A percentile compares a stretch with the other conserved stretches of the same genome.
Conservation (phyloP, 495 filamentous ascomycete species). For the Daldinia vernicosa region DNA sequence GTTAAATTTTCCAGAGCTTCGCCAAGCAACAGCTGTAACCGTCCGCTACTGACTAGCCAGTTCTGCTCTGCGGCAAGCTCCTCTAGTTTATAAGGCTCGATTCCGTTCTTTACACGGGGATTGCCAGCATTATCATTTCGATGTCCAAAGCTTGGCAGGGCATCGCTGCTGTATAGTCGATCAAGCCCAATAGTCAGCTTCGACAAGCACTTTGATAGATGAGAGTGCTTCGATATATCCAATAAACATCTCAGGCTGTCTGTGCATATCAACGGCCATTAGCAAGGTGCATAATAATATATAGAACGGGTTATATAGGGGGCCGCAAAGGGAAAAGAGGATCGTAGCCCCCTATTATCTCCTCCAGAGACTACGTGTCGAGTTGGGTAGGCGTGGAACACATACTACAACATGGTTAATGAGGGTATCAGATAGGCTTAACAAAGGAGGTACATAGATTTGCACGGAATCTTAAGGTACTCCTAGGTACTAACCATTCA, state of each 20-base stretch:
- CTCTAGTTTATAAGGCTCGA: constrained; percentile 34
- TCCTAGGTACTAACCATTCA: constrained; percentile 36
- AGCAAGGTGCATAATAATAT: background rate
- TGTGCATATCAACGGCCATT: background rate
- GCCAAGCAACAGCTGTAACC: constrained; percentile 41
- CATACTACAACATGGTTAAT: constrained; percentile 27
- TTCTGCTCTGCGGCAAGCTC: constrained; percentile 37
- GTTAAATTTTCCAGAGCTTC: constrained; percentile 51
- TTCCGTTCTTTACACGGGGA: constrained; percentile 19
- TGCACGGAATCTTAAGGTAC: background rate
- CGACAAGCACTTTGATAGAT: constrained; percentile 44
- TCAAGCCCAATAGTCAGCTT: constrained; percentile 43
- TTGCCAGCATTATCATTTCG: constrained; percentile 7
- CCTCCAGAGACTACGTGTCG: background rate
- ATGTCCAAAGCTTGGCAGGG: constrained; percentile 7
- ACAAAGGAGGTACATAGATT: background rate
- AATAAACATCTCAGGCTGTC: constrained; percentile 37
- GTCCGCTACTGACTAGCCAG: constrained; percentile 38
- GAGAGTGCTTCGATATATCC: constrained; percentile 42
- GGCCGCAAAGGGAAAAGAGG: background rate
- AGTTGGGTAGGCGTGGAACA: background rate
- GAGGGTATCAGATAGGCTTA: background rate
- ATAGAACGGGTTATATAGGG: background rate
- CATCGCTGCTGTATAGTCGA: constrained; percentile 36
- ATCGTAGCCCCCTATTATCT: background rate